Evolutionary conservation across 768 basidiomycete genomes (phyloP).

Genomic region (Collybia nuda): DNA sequence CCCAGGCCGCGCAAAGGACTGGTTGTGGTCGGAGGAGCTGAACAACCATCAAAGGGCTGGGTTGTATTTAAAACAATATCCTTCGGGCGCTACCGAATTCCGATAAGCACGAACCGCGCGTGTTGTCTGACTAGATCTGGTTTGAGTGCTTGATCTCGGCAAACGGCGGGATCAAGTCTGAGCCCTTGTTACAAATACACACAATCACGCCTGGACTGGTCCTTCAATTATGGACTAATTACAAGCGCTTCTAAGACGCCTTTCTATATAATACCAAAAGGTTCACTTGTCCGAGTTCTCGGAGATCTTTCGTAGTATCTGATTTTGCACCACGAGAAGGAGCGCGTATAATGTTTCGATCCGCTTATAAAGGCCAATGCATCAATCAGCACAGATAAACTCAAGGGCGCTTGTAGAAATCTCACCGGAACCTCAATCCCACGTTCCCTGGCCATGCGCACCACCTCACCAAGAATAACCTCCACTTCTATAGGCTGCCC

Average conservation of each 20-base stretch:
- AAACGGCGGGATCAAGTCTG: too few species aligned
- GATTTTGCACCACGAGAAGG: conserved; percentile 60
- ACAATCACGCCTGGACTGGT: too few species aligned
- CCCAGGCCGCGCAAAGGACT: conserved; percentile 6
- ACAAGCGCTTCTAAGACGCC: too few species aligned
- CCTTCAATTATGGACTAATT: too few species aligned
- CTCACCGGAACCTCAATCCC: conserved; percentile 52
- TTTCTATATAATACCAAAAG: not conserved
- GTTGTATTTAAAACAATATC: too few species aligned
- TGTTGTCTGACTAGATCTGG: not conserved
- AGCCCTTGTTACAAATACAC: too few species aligned
- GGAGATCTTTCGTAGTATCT: conserved; percentile 42
- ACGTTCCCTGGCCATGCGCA: conserved; percentile 46
- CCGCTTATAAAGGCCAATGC: conserved; percentile 34
- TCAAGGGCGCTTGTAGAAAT: conserved; percentile 4
- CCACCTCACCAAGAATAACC: conserved; percentile 62
- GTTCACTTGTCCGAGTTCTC: not conserved
- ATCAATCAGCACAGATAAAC: not conserved
- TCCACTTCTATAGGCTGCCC: conserved; percentile 67
- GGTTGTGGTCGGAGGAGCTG: conserved; percentile 15
- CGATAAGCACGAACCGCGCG: not conserved
- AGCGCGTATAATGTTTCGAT: conserved; percentile 62
- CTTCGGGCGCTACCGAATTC: too few species aligned
- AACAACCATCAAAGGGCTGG: not conserved
- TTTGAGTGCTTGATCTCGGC: too few species aligned